phyloP scores from a whole-genome alignment of 1,284 basidiomycete genomes.

The Cutaneotrichosporon cavernicola region DNA sequence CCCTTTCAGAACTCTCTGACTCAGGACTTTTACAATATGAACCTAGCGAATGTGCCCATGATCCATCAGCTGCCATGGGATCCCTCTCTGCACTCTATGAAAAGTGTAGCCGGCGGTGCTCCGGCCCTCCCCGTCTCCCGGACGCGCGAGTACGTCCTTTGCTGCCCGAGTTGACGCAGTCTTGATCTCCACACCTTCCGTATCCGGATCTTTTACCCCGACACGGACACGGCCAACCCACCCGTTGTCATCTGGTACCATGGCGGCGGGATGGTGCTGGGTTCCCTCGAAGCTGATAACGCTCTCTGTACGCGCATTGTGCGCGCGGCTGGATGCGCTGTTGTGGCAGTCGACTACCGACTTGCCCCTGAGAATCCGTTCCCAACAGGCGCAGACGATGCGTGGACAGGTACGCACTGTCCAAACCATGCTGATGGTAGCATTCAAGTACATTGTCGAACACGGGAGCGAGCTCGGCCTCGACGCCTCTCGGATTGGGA shows the following conservation, averaged over 20 bases:
- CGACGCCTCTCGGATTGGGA: slow-evolving; percentile 2
- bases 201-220: background rate
- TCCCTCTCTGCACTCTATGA: background rate
- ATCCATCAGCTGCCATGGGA: background rate
- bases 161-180: background rate
- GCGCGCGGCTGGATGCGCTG: slow-evolving; percentile 54
- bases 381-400: slow-evolving; percentile 71
- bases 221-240: background rate
- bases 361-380: slow-evolving; percentile 72
- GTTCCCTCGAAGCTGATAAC: slow-evolving; percentile 62
- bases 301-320: slow-evolving; percentile 53
- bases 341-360: slow-evolving; percentile 69
- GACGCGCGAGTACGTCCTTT: background rate
- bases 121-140: background rate
- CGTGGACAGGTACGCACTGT: slow-evolving; percentile 30
- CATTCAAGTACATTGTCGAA: background rate
- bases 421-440: background rate
- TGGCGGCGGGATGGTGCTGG: slow-evolving; percentile 68
- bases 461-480: background rate
- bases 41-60: background rate
- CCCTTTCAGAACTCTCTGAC: background rate
- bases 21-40: background rate
- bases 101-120: background rate
- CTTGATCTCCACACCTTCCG: background rate
- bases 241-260: slow-evolving; percentile 16